These are phyloP conservation scores for Paxillus ammoniavirescens DNA, from an alignment of 768 basidiomycete genomes.

Conservation along the genomic window DNA sequence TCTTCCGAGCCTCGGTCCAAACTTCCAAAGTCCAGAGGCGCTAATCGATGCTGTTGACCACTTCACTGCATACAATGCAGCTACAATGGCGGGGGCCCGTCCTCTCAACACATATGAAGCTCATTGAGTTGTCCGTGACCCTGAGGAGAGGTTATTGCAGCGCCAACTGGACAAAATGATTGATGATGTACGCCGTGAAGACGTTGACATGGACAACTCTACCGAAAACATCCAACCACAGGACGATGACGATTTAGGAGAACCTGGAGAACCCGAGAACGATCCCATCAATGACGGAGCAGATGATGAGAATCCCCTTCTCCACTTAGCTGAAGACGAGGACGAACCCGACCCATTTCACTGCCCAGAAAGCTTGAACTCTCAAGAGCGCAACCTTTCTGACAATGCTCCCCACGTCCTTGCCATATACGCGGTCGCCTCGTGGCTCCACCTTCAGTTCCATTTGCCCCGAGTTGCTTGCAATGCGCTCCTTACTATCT, in stretches of 20 bases:
- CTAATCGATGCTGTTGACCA: background rate
- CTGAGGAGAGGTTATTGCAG: background rate
- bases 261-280: background rate
- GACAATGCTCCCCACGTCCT: constrained; percentile 17
- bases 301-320: no score
- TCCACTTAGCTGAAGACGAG: background rate
- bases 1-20: no score
- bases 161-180: background rate
- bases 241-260: no score
- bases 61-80: background rate
- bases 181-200: background rate
- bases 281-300: no score
- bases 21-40: background rate
- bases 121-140: background rate
- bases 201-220: no score
- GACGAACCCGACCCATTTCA: background rate
- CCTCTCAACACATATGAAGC: background rate
- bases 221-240: no score
- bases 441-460: constrained; percentile 28
- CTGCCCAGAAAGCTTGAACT: background rate
- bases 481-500: constrained; percentile 16
- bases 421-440: constrained; percentile 19
- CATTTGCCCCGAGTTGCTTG: constrained; percentile 28
- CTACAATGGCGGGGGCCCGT: background rate
- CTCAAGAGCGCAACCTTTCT: constrained; percentile 1